Evolutionary conservation across 2,329 filamentous ascomycete species (phyloP).

Genomic region (Fusarium sororula): DNA sequence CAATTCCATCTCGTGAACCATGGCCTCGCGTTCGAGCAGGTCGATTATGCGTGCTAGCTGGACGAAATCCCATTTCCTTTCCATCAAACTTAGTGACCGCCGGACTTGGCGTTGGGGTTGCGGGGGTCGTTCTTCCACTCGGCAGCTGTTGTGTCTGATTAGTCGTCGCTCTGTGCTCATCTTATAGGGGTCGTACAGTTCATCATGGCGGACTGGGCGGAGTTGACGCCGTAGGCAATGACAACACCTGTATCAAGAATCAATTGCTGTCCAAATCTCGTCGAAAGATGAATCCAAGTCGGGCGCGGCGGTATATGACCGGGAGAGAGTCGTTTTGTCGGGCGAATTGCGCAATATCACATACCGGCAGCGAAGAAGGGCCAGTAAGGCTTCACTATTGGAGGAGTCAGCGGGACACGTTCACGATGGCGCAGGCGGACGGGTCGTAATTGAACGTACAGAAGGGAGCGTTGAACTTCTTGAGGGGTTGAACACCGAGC

Average conservation of each 20-base stretch:
- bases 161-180: constrained; percentile 34
- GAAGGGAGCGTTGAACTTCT: constrained; percentile 84
- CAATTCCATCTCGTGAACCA: constrained; percentile 47
- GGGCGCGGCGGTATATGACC: constrained; percentile 7
- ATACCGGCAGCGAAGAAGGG: constrained; percentile 96
- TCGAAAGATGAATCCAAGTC: constrained; percentile 34
- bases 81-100: constrained; percentile 54
- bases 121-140: constrained; percentile 98
- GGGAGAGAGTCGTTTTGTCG: constrained; percentile 18
- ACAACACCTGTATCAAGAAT: constrained; percentile 70
- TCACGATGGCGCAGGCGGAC: constrained; percentile 21
- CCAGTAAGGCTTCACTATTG: constrained; percentile 84
- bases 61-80: constrained; percentile 37
- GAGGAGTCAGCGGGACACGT: constrained; percentile 43
- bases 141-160: constrained; percentile 67
- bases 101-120: constrained; percentile 72
- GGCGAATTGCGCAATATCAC: constrained; percentile 49
- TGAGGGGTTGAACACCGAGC: constrained; percentile 71
- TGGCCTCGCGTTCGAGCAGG: constrained; percentile 37
- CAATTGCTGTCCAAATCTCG: constrained; percentile 36
- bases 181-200: constrained; percentile 64
- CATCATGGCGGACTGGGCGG: constrained; percentile 79
- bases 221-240: constrained; percentile 92
- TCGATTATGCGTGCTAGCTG: constrained; percentile 40
- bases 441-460: constrained; percentile 67